phyloP scores from a whole-genome alignment of 1,139 yeast species.

The Geotrichum phurueaensis region DNA sequence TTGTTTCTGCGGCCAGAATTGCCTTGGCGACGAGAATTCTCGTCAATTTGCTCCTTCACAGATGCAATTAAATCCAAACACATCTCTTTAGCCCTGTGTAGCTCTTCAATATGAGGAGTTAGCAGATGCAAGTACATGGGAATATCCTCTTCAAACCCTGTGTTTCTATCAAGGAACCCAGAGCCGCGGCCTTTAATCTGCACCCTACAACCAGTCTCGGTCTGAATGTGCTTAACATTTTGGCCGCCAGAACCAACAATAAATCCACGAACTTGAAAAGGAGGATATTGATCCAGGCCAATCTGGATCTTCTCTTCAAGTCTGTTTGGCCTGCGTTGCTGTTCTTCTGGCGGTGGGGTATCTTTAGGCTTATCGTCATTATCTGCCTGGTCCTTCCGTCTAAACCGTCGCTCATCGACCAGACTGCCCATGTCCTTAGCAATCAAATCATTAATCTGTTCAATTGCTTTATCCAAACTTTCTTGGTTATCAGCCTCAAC shows the following conservation, averaged over 20 bases:
- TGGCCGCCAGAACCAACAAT: slow-evolving; percentile 37
- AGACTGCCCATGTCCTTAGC: slow-evolving; percentile 33
- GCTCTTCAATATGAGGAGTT: slow-evolving; percentile 27
- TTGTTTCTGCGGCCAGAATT: slow-evolving; percentile 4
- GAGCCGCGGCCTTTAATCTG: slow-evolving; percentile 39
- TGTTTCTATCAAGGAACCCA: slow-evolving; percentile 33
- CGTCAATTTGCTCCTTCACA: slow-evolving; percentile 29
- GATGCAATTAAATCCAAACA: slow-evolving; percentile 33
- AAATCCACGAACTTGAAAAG: slow-evolving; percentile 31
- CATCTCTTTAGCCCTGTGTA: slow-evolving; percentile 32
- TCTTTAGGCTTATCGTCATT: slow-evolving; percentile 5
- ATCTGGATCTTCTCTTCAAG: slow-evolving; percentile 30
- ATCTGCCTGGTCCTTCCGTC: slow-evolving; percentile 21
- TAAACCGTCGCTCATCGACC: slow-evolving; percentile 33
- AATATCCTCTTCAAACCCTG: slow-evolving; percentile 34
- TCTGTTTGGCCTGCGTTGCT: slow-evolving; percentile 15
- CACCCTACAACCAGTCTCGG: slow-evolving; percentile 34
- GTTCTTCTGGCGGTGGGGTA: neutral
- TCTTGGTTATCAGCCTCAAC: slow-evolving; percentile 32
- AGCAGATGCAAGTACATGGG: slow-evolving; percentile 34
- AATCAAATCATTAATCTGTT: slow-evolving; percentile 32
- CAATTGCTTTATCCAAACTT: slow-evolving; percentile 32
- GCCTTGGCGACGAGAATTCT: slow-evolving; percentile 1
- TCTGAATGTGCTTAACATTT: slow-evolving; percentile 37
- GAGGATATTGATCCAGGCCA: slow-evolving; percentile 24